Evolutionary conservation across 306 rosid species (phyloP).

Genomic region (Senna siamea): DNA sequence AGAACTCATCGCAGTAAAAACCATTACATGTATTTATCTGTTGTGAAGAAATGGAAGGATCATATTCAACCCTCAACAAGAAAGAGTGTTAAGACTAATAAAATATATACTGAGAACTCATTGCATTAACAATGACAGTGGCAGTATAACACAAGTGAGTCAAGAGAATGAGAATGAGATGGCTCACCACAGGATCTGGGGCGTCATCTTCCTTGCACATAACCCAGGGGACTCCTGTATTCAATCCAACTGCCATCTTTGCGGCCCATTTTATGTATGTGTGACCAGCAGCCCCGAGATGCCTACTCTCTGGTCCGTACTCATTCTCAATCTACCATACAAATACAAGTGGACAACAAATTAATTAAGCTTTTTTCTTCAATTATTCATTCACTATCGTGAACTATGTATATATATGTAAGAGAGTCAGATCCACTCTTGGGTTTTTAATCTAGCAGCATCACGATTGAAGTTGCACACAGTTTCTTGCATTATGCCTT

Average conservation of each 20-base stretch:
- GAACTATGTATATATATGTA: not conserved
- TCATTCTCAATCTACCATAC: conserved; percentile 85
- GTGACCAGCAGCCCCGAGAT: conserved; percentile 68
- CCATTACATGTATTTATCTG: conserved; percentile 96
- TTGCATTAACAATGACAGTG: too few relatives aligned
- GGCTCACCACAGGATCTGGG: conserved; percentile 86
- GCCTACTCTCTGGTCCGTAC: conserved; percentile 63
- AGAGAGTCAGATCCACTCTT: conserved; percentile 25
- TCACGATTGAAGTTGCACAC: too few relatives aligned
- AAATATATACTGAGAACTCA: too few relatives aligned
- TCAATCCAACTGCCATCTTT: conserved; percentile 84
- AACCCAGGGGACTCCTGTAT: conserved; percentile 97
- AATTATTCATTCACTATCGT: conserved; percentile 17
- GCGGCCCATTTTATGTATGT: conserved; percentile 89
- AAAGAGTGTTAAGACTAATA: conserved; percentile 21
- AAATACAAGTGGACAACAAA: conserved; percentile 14
- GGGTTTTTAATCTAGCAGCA: too few relatives aligned
- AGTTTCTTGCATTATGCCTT: too few relatives aligned
- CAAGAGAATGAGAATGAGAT: conserved; percentile 31
- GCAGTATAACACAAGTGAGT: too few relatives aligned
- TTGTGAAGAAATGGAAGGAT: conserved; percentile 27
- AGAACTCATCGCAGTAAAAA: conserved; percentile 85
- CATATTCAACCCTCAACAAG: conserved; percentile 15
- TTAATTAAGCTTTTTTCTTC: conserved; percentile 4
- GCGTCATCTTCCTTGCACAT: conserved; percentile 99